A percentile compares a stretch with the other conserved stretches of the same genome.
Evolutionary conservation across 2,329 filamentous ascomycete genomes (phyloP).

Genomic region (Ciborinia camelliae): DNA sequence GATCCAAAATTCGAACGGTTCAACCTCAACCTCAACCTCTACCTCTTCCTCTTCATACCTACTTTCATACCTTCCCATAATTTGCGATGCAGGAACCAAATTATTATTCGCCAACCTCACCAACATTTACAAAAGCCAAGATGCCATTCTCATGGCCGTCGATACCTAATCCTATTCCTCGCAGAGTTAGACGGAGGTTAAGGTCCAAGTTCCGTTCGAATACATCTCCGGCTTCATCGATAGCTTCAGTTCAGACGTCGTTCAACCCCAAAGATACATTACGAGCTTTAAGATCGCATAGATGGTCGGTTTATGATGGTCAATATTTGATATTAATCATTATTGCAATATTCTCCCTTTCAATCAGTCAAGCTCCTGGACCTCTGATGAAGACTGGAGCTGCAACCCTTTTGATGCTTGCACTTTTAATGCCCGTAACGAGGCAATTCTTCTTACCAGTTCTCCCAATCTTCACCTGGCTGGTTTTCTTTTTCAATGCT

Average conservation of each 20-base stretch:
- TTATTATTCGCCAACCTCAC: slow-evolving; percentile 30
- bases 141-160: slow-evolving; percentile 46
- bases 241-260: slow-evolving; percentile 75
- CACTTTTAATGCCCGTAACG: slow-evolving; percentile 77
- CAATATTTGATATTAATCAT: slow-evolving; percentile 77
- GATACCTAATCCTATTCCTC: slow-evolving; percentile 54
- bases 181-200: slow-evolving; percentile 63
- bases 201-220: slow-evolving; percentile 66
- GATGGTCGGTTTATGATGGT: slow-evolving; percentile 78
- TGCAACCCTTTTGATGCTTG: slow-evolving; percentile 62
- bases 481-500: slow-evolving; percentile 75
- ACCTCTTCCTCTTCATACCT: not conserved
- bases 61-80: not conserved
- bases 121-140: slow-evolving; percentile 35
- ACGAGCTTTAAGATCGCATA: slow-evolving; percentile 69
- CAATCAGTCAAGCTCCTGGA: slow-evolving; percentile 74
- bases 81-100: slow-evolving; percentile 30
- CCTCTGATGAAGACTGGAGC: slow-evolving; percentile 74
- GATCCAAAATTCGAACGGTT: not conserved
- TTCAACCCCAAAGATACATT: slow-evolving; percentile 78
- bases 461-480: slow-evolving; percentile 78
- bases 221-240: slow-evolving; percentile 64
- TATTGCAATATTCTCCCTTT: slow-evolving; percentile 77
- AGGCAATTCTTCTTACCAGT: slow-evolving; percentile 90
- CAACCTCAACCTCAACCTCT: not conserved